Conservation (phyloP, 495 filamentous ascomycete species). For the Penicillium goetzii region DNA sequence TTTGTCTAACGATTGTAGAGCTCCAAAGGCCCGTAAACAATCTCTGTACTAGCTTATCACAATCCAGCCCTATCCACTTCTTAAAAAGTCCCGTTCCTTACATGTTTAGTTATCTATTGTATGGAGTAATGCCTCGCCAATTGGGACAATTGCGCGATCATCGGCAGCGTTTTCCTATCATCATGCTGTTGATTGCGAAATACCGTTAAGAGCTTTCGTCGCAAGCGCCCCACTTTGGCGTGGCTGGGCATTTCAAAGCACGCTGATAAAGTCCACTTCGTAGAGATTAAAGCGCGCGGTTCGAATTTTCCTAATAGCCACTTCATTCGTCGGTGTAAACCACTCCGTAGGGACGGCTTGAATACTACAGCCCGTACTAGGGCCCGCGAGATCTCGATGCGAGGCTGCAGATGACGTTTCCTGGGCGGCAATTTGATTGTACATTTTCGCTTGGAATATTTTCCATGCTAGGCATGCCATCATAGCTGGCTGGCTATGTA, state of each 20-base stretch:
- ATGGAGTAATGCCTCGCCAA: not conserved
- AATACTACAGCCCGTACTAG: not conserved
- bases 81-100: not conserved
- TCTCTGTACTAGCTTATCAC: not conserved
- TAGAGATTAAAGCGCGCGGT: not conserved
- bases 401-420: not conserved
- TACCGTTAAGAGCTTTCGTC: not conserved
- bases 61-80: not conserved
- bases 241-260: constrained; percentile 1
- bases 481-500: not conserved
- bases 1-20: not conserved
- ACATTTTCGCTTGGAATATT: not conserved
- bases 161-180: not conserved
- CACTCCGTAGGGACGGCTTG: not conserved
- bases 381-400: not conserved
- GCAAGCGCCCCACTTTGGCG: not conserved
- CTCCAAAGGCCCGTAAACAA: not conserved
- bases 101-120: not conserved
- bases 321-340: not conserved
- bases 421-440: not conserved
- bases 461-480: not conserved
- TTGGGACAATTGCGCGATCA: not conserved
- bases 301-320: not conserved
- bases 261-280: not conserved
- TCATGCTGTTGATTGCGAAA: not conserved